These are phyloP conservation scores for Colletotrichum sp. DNA, from an alignment of 2,329 filamentous ascomycete species.

Conservation along the genomic window DNA sequence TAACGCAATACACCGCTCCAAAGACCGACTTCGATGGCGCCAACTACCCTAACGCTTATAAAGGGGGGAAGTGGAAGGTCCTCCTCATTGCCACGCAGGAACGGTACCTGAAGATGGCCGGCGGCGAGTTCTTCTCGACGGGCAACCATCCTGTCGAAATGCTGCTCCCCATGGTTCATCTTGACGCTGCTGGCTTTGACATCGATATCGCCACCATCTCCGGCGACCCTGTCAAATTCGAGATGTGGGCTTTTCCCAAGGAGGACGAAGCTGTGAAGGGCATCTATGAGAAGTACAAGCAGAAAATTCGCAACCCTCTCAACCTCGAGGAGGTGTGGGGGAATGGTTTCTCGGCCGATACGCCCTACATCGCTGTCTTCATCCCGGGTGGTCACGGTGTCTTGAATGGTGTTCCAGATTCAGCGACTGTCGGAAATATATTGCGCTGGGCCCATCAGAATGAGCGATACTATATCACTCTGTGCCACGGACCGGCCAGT, in stretches of 20 bases:
- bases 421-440: not conserved
- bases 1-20: conserved; percentile 22
- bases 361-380: not conserved
- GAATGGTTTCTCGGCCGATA: not conserved
- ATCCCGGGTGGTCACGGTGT: not conserved
- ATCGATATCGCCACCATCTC: conserved; percentile 10
- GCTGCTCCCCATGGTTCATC: not conserved
- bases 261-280: conserved; percentile 1
- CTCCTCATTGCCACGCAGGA: not conserved
- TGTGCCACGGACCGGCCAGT: not conserved
- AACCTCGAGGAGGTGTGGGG: not conserved
- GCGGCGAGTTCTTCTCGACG: not conserved
- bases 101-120: not conserved
- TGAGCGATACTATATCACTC: not conserved
- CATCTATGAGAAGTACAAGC: conserved; percentile 17
- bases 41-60: not conserved
- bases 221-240: conserved; percentile 26
- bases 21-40: not conserved
- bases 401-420: not conserved
- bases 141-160: not conserved
- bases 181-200: not conserved
- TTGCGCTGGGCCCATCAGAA: not conserved
- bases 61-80: not conserved
- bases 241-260: conserved; percentile 23
- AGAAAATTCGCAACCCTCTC: conserved; percentile 7